Evolutionary conservation across 805 yeast species (phyloP).

Genomic region (Candida loeiensis): DNA sequence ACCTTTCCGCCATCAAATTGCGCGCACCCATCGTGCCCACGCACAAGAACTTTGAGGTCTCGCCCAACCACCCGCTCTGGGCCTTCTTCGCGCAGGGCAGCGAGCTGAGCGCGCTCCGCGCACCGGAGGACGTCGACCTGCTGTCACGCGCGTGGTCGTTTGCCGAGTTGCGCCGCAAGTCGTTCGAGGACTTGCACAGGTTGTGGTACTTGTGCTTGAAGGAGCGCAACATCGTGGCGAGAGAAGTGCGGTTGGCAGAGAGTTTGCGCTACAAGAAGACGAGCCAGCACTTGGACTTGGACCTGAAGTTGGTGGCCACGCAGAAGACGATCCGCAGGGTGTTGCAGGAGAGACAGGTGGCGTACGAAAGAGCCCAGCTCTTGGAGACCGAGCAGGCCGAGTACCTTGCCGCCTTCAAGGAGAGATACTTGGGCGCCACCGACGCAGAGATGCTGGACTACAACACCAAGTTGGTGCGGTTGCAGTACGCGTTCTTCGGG

Average conservation of each 20-base stretch:
- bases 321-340: conserved; percentile 73
- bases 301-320: conserved; percentile 32
- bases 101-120: conserved; percentile 55
- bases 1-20: conserved; percentile 39
- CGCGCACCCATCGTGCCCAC: conserved; percentile 87
- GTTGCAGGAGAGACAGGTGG: conserved; percentile 76
- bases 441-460: conserved; percentile 47
- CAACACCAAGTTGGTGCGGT: conserved; percentile 68
- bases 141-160: conserved; percentile 80
- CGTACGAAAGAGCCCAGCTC: conserved; percentile 57
- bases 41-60: conserved; percentile 62
- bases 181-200: conserved; percentile 86
- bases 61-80: conserved; percentile 92
- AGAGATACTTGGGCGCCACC: conserved; percentile 52
- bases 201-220: conserved; percentile 85
- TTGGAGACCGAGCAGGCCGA: conserved; percentile 41
- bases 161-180: conserved; percentile 84
- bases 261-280: conserved; percentile 24
- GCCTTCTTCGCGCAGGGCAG: conserved; percentile 64
- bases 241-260: conserved; percentile 65
- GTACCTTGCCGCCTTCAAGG: conserved; percentile 56
- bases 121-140: conserved; percentile 47
- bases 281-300: conserved; percentile 39
- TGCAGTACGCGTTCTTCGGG: conserved; percentile 83
- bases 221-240: conserved; percentile 73